A percentile compares a stretch with the other conserved stretches of the same genome.
phyloP scores from a whole-genome alignment of 371 early-diverging fungal species.

The Cladochytrium tenue region DNA sequence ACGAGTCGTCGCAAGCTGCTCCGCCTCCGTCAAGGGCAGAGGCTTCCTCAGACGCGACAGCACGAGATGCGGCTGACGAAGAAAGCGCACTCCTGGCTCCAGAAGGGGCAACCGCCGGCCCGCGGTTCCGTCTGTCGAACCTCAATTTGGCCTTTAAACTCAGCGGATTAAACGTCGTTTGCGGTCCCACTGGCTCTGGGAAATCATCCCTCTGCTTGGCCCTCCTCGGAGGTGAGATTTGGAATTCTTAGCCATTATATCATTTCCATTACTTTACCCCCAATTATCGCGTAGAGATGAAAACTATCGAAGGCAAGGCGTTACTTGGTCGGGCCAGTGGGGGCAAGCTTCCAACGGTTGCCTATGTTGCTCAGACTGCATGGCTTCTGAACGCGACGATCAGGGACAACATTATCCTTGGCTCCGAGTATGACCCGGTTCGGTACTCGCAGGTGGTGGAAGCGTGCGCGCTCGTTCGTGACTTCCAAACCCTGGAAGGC shows the following conservation, averaged over 20 bases:
- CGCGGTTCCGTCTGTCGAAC: constrained; percentile 10
- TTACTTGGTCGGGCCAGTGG: not conserved
- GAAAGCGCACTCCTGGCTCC: not conserved
- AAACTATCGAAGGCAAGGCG: not conserved
- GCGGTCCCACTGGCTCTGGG: constrained; percentile 70
- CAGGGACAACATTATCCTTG: constrained; percentile 62
- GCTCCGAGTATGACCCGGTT: constrained; percentile 41
- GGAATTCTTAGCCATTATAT: no score
- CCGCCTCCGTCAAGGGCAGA: no score
- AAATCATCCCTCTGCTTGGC: constrained; percentile 69
- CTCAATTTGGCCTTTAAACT: constrained; percentile 52
- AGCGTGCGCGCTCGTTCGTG: constrained; percentile 69
- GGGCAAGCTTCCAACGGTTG: constrained; percentile 26
- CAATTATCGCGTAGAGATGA: not conserved
- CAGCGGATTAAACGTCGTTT: constrained; percentile 63
- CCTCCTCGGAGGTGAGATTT: constrained; percentile 58
- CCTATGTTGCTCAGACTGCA: constrained; percentile 57
- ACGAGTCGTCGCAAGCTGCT: no score
- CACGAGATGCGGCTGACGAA: not conserved
- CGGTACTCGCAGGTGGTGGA: constrained; percentile 60
- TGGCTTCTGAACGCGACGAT: constrained; percentile 61
- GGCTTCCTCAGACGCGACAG: not conserved
- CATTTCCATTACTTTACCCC: no score
- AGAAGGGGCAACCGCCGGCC: not conserved
- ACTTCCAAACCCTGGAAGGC: constrained; percentile 77